Evolutionary conservation across 1,139 yeast genomes (phyloP).

Genomic region (Candida sojae): DNA sequence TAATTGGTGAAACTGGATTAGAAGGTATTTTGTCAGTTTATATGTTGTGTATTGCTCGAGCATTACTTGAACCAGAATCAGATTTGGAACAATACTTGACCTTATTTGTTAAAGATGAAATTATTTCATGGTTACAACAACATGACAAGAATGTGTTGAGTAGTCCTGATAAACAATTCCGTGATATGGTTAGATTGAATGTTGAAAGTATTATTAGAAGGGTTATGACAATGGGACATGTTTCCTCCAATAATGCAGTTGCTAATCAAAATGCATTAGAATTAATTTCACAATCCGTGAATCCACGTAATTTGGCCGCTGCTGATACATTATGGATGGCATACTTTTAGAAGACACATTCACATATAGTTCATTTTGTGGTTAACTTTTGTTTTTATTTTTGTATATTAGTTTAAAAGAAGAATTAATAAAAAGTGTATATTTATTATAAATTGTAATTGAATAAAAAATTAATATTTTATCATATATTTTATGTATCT

Average conservation of each 20-base stretch:
- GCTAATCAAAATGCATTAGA: conserved; percentile 94
- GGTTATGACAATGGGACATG: conserved; percentile 71
- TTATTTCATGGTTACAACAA: conserved; percentile 89
- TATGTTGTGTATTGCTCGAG: conserved; percentile 82
- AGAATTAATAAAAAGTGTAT: not conserved
- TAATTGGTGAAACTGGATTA: conserved; percentile 89
- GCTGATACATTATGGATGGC: conserved; percentile 98
- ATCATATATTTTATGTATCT: no score
- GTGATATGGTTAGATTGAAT: conserved; percentile 86
- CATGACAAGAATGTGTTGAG: conserved; percentile 56
- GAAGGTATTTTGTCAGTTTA: conserved; percentile 92
- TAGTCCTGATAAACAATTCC: conserved; percentile 72
- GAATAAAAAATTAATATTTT: not conserved
- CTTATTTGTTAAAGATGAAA: conserved; percentile 92
- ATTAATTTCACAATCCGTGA: conserved; percentile 91
- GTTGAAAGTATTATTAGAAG: conserved; percentile 82
- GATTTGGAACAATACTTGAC: conserved; percentile 87
- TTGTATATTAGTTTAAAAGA: not conserved
- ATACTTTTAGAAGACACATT: conserved; percentile 50
- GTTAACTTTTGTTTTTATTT: conserved; percentile 4
- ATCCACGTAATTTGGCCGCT: conserved; percentile 90
- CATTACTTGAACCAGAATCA: conserved; percentile 87
- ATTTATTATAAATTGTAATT: not conserved
- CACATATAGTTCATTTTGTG: not conserved
- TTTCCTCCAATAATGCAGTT: conserved; percentile 70